phyloP scores from a whole-genome alignment of 306 rosid genomes.

The Arachis hypogaea region DNA sequence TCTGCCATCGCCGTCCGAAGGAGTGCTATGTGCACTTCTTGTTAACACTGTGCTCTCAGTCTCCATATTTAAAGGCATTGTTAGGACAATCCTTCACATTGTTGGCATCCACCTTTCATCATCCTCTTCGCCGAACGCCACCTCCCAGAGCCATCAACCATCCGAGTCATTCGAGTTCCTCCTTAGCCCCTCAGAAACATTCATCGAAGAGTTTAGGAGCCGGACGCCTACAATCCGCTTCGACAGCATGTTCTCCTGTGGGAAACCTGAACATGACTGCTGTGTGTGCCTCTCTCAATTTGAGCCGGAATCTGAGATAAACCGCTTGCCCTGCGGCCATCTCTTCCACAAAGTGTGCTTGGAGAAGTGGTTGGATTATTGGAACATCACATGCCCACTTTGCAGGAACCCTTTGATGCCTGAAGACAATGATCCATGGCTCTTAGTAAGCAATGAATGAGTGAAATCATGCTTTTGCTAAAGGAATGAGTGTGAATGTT shows the following conservation, averaged over 20 bases:
- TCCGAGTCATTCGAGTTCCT: conserved; percentile 54
- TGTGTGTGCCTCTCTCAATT: conserved; percentile 76
- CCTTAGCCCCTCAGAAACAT: conserved; percentile 49
- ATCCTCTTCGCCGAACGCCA: conserved; percentile 49
- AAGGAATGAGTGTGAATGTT: conserved; percentile 9
- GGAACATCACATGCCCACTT: conserved; percentile 95
- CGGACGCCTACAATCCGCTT: conserved; percentile 59
- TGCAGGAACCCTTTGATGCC: conserved; percentile 84
- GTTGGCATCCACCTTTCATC: conserved; percentile 70
- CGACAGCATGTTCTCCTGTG: conserved; percentile 46
- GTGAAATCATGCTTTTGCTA: conserved; percentile 24
- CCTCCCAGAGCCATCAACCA: conserved; percentile 36
- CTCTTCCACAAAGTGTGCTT: conserved; percentile 80
- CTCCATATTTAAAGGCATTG: conserved; percentile 76
- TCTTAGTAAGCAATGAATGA: conserved; percentile 52
- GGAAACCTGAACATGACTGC: conserved; percentile 65
- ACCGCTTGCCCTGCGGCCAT: conserved; percentile 80
- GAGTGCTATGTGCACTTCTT: conserved; percentile 68
- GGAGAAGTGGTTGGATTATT: conserved; percentile 88
- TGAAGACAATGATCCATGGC: conserved; percentile 62
- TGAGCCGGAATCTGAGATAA: conserved; percentile 76
- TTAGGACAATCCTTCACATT: conserved; percentile 69
- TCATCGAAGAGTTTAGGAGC: conserved; percentile 66
- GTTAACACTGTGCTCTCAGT: conserved; percentile 78
- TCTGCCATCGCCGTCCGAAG: conserved; percentile 96